A percentile compares a stretch with the other conserved stretches of the same genome.
Conservation (phyloP, 192 early-diverging fungal species). For the Coemansia sp. region DNA sequence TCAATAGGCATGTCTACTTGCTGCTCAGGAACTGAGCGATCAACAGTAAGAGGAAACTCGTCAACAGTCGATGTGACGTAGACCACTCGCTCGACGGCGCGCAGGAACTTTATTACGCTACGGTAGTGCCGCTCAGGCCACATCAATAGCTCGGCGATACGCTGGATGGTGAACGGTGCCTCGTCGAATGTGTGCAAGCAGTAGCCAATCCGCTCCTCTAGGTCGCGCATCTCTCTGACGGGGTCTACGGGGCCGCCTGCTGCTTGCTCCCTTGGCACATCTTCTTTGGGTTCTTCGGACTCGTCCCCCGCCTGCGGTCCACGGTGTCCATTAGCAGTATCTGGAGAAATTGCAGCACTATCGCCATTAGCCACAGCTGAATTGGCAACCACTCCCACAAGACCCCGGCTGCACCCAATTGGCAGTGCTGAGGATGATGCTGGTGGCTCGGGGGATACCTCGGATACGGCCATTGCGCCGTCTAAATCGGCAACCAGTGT, state of each 20-base stretch:
- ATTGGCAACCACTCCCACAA: not conserved
- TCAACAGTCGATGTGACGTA: conserved; percentile 52
- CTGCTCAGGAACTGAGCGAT: not conserved
- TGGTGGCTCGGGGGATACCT: not conserved
- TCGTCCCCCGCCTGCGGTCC: not conserved
- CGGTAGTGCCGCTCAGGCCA: conserved; percentile 49
- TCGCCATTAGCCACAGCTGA: not conserved
- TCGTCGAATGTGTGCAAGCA: conserved; percentile 47
- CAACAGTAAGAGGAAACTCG: conserved; percentile 36
- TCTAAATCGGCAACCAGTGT: not conserved
- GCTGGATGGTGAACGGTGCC: conserved; percentile 52
- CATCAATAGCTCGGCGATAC: conserved; percentile 42
- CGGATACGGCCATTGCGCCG: not conserved
- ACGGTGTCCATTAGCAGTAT: not conserved
- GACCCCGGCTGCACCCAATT: not conserved
- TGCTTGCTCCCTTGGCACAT: not conserved
- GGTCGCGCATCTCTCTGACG: conserved; percentile 22
- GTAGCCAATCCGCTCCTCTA: conserved; percentile 42
- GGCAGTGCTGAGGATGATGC: not conserved
- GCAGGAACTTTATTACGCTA: conserved; percentile 40
- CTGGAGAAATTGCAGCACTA: not conserved
- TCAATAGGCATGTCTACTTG: conserved; percentile 16
- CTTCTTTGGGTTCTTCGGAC: conserved; percentile 6
- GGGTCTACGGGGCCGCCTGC: not conserved
- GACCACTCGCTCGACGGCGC: conserved; percentile 44